Base-by-base conservation (phyloP, 2,329 filamentous ascomycete genomes). In the Bipolaris sorokiniana region DNA sequence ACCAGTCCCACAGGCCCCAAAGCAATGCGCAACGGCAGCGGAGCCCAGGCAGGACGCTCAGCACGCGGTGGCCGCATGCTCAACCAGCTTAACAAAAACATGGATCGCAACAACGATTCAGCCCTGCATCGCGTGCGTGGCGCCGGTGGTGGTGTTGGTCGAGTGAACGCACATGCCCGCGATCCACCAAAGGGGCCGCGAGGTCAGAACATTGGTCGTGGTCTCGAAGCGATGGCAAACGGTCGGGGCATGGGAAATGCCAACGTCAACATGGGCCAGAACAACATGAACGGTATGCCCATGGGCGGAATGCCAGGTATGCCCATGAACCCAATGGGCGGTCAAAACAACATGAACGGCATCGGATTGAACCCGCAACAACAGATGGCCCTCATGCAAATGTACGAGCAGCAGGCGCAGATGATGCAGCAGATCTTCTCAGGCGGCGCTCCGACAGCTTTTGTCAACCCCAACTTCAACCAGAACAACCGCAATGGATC, bases 1-100 rank as follows among this genome's bases (percentile, higher is more conserved):
- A n/a, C n/a, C 70, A 97, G 94, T 71, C 95, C 95, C 9, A 98
- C 92, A 49, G 95, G 94, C 54, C 95, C 95, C 16, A 95, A 93
- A 76, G 92, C 93, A 33, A 97, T 98, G 92, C 90, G 95, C 71
- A 91, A 90, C 74, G 86, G 86, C 50, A 85, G 80, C 67, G 71
- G 69, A 26, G 52, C 62, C 16, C 63, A 66, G 51, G 54, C 63
- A 59, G 54, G 54, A 20, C 69, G 51, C 51, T 78, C 73, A 51
- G 77, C 68, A 57, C 87, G 91, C 65, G 64, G 67, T 40, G 92
- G 92, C 75, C 87, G 91, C 60, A 88, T 97, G 82, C 83, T 97
- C 54, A 91, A 92, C 48, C 92, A 97, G 66, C 85, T 96, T 72
- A 88, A 89, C 73, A 91, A 91, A 70, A 87, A 88, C 13, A 88